Percentiles rank a stretch among this genome's conserved stretches.
These are phyloP conservation scores for Juncus effusus DNA, from an alignment of 176 grass and related monocot genomes.

Conservation along the genomic window DNA sequence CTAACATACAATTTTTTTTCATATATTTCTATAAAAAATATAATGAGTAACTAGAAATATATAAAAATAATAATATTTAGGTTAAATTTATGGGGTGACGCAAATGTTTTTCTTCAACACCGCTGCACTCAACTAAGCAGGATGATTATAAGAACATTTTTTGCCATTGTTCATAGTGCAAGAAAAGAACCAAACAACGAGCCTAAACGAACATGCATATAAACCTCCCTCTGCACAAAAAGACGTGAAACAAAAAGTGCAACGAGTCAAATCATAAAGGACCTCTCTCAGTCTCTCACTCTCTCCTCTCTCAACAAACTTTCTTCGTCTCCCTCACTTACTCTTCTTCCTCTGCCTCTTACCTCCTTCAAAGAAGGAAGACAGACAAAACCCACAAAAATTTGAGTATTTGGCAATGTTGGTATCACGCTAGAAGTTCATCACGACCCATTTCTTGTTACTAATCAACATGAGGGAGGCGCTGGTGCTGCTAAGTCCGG, in stretches of 20 bases:
- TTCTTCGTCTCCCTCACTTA: not conserved
- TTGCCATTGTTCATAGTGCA: too few relatives aligned
- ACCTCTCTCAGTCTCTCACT: not conserved
- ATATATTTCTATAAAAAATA: too few relatives aligned
- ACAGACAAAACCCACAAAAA: not conserved
- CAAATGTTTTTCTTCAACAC: too few relatives aligned
- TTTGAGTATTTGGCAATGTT: not conserved
- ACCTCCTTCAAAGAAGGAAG: not conserved
- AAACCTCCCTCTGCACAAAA: not conserved
- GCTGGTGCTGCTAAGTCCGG: conserved; percentile 16
- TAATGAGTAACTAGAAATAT: too few relatives aligned
- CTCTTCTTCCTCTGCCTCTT: not conserved
- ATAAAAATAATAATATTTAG: too few relatives aligned
- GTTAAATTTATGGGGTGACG: too few relatives aligned
- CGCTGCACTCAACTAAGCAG: too few relatives aligned
- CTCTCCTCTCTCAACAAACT: conserved; percentile 15
- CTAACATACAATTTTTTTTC: too few relatives aligned
- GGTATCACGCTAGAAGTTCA: not conserved
- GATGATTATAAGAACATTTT: too few relatives aligned
- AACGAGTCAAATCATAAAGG: not conserved
- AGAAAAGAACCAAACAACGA: not conserved
- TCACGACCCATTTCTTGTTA: not conserved
- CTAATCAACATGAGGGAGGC: conserved; percentile 7
- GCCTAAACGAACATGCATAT: not conserved
- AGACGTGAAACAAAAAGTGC: not conserved